Base-by-base conservation (phyloP, 208 protist species). In the Crithidia expoeki region DNA sequence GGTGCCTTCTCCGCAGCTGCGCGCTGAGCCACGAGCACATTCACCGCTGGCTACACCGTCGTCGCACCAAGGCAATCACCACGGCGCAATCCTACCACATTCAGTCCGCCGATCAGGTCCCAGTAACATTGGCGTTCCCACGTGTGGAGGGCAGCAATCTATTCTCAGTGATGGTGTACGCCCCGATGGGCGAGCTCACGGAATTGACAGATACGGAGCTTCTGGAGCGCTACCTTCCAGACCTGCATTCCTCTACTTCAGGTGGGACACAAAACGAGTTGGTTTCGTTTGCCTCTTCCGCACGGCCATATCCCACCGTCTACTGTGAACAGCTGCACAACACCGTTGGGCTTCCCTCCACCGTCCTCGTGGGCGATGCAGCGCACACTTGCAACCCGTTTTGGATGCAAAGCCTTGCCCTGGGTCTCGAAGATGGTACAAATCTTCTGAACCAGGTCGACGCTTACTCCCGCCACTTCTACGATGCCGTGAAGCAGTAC, bases 291-390 rank as follows among this genome's bases (percentile, higher is more conserved):
- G 36, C 71, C 19, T 12, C 76, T 2, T 28, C 68, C 44, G 60
- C 75, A 6, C 67, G 57, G 55, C 84, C 84, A 9, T 70, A 80
- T 47, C 89, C 92, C 36, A 96, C 89, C 1, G 79, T 96, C 55
- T 92, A 80, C 79, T 95, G 89, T 69, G 89, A 95, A 71, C 86
- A 96, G 55, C 80, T 95, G 27, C 81, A 88, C 79, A 96, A 96
- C 82, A 89, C 76, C 53, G 84, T 94, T 16, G 92, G 92, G 9
- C 84, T 96, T 25, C 89, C 92, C 21, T 93, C 85, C 33, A 86
- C 88, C 5, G 92, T 95, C 23, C 50, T 96, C 36, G 59, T 96
- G 21, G 92, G 89, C 19, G 89, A 95, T 60, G 88, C 92, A 6
- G 92, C 81, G 14, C 92, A 96, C 70, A 76, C 78, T 23, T 89